phyloP scores from a whole-genome alignment of 2,329 filamentous ascomycete genomes.

The Nigrospora osmanthi region DNA sequence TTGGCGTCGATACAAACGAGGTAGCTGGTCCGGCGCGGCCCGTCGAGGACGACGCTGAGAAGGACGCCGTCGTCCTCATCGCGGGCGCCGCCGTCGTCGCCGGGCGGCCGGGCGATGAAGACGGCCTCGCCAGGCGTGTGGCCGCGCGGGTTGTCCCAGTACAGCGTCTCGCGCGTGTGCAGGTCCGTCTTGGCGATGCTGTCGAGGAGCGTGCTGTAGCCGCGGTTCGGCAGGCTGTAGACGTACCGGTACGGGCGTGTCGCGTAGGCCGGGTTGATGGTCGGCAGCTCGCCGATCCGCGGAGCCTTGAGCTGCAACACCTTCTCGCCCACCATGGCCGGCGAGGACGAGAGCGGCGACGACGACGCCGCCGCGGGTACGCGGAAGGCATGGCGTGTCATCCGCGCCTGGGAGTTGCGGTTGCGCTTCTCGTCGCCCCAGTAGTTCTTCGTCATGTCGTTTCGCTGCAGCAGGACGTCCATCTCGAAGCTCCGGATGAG shows the following conservation, averaged over 20 bases:
- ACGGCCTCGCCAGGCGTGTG: conserved; percentile 65
- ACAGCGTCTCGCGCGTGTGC: conserved; percentile 36
- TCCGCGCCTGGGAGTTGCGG: conserved; percentile 24
- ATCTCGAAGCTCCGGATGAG: conserved; percentile 63
- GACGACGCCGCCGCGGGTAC: conserved; percentile 14
- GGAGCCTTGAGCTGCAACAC: conserved; percentile 40
- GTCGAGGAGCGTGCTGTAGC: conserved; percentile 54
- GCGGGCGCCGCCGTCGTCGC: conserved; percentile 19
- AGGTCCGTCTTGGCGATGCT: conserved; percentile 59
- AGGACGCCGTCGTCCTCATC: conserved; percentile 58
- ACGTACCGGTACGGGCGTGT: conserved; percentile 50
- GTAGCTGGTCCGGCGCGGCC: conserved; percentile 35
- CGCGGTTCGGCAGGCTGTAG: conserved; percentile 49
- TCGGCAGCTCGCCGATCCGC: conserved; percentile 55
- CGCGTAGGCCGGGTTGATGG: conserved; percentile 51
- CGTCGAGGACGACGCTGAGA: conserved; percentile 44
- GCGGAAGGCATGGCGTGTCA: conserved; percentile 36
- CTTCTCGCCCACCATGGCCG: conserved; percentile 13
- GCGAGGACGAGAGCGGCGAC: no score
- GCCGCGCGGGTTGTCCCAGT: conserved; percentile 49
- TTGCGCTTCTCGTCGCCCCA: conserved; percentile 31
- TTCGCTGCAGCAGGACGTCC: conserved; percentile 51
- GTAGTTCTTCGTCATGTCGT: conserved; percentile 35
- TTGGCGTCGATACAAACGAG: conserved; percentile 36
- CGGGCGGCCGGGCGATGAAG: conserved; percentile 47